A percentile compares a stretch with the other conserved stretches of the same genome.
These are phyloP conservation scores for Metarhizium rileyi DNA, from an alignment of 2,329 filamentous ascomycete genomes.

Conservation along the genomic window DNA sequence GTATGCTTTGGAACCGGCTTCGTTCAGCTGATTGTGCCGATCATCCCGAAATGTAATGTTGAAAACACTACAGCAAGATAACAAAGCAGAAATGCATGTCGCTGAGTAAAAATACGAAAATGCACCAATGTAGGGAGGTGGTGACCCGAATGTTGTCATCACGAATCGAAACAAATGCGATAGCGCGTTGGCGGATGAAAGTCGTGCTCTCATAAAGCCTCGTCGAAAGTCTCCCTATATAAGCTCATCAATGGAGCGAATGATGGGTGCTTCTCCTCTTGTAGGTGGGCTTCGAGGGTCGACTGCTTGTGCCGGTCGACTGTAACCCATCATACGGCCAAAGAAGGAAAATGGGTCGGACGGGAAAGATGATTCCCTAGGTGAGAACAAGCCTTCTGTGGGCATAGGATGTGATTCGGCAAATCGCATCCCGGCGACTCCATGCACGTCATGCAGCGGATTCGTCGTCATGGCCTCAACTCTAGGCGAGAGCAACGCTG, in stretches of 20 bases:
- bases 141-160: background rate
- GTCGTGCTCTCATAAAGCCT: background rate
- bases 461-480: slow-evolving; percentile 64
- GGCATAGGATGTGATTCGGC: slow-evolving; percentile 43
- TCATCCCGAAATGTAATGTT: background rate
- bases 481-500: slow-evolving; percentile 60
- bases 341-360: slow-evolving; percentile 44
- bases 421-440: slow-evolving; percentile 40
- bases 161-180: background rate
- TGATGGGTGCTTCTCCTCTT: slow-evolving; percentile 64
- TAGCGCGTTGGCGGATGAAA: background rate
- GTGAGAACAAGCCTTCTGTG: slow-evolving; percentile 43
- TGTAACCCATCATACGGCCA: slow-evolving; percentile 34
- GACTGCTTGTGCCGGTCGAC: slow-evolving; percentile 38
- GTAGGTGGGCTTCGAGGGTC: slow-evolving; percentile 70
- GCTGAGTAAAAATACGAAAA: background rate
- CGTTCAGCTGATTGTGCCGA: background rate
- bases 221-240: slow-evolving; percentile 37
- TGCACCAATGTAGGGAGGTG: background rate
- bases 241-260: slow-evolving; percentile 68
- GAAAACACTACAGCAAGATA: background rate
- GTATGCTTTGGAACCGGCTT: background rate
- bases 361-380: slow-evolving; percentile 41
- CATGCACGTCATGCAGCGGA: slow-evolving; percentile 42
- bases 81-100: background rate